Evolutionary conservation across 345 rosid genomes (phyloP).

Genomic region (Acer campestre): DNA sequence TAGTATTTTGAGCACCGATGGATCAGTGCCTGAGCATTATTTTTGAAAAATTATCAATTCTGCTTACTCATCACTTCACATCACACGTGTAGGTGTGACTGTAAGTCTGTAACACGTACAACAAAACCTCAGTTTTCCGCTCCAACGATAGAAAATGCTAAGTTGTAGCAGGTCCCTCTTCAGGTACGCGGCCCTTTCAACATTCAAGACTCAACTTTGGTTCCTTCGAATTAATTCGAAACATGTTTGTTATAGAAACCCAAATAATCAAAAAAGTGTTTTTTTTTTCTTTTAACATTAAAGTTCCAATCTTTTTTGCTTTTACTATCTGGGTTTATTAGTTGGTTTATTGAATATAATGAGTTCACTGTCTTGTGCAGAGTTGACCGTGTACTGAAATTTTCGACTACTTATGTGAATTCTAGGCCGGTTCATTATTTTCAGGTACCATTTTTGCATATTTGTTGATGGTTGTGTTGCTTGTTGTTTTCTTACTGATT

Average conservation of each 20-base stretch:
- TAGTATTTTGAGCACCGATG: too few species aligned
- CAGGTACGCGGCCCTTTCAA: conserved; percentile 6
- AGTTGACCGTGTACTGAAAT: conserved; percentile 38
- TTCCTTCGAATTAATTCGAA: too few species aligned
- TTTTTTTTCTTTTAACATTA: neutral
- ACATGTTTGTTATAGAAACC: neutral
- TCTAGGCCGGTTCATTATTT: conserved; percentile 33
- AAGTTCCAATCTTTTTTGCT: neutral
- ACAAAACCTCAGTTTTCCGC: neutral
- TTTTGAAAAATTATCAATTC: neutral
- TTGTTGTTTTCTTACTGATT: neutral
- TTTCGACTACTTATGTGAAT: conserved; percentile 34
- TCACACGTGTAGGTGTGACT: neutral
- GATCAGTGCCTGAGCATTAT: too few species aligned
- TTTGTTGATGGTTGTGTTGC: neutral
- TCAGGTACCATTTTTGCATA: conserved; percentile 34
- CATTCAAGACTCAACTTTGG: neutral
- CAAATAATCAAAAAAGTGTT: neutral
- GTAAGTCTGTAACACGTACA: neutral
- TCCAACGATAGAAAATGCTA: neutral
- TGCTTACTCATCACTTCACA: neutral
- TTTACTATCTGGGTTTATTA: neutral
- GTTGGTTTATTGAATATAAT: neutral
- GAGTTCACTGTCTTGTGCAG: conserved; percentile 29
- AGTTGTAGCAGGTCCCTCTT: conserved; percentile 17